Conservation (phyloP, 2,329 filamentous ascomycete species). For the Cytospora mali region DNA sequence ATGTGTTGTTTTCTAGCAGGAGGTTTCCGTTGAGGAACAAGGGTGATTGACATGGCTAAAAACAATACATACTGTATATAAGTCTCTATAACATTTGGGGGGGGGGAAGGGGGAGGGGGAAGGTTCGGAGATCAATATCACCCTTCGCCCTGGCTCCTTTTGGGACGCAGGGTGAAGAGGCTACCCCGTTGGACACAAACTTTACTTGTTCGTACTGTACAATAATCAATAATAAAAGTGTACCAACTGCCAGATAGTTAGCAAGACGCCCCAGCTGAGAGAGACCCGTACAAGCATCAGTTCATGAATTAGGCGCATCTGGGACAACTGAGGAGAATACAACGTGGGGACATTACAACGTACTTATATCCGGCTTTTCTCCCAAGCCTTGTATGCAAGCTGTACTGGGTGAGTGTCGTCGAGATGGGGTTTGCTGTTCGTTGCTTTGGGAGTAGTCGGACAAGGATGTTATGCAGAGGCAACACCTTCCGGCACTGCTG, state of each 20-base stretch:
- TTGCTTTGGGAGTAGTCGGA: conserved; percentile 1
- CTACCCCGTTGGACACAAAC: neutral
- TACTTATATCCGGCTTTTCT: neutral
- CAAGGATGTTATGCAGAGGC: conserved; percentile 22
- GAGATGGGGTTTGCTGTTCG: conserved; percentile 1
- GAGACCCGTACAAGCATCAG: neutral
- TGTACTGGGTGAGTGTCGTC: neutral
- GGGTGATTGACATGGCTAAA: conserved; percentile 6
- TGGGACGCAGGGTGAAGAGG: neutral
- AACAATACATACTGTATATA: conserved; percentile 19
- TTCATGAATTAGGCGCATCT: neutral
- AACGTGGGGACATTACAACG: neutral
- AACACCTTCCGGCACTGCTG: conserved; percentile 14
- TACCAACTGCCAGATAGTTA: neutral
- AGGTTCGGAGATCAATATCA: conserved; percentile 4
- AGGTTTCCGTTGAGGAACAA: conserved; percentile 19
- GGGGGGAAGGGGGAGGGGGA: too few species aligned
- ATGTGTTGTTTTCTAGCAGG: conserved; percentile 18
- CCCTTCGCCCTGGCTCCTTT: neutral
- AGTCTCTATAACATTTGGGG: conserved; percentile 5
- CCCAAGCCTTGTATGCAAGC: neutral
- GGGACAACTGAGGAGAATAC: neutral
- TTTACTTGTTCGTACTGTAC: neutral
- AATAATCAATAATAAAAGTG: neutral
- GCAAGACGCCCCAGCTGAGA: neutral